A percentile compares a stretch with the other conserved stretches of the same genome.
phyloP scores from a whole-genome alignment of 495 filamentous ascomycete genomes.

The Lasiosphaeriaceae sp. region DNA sequence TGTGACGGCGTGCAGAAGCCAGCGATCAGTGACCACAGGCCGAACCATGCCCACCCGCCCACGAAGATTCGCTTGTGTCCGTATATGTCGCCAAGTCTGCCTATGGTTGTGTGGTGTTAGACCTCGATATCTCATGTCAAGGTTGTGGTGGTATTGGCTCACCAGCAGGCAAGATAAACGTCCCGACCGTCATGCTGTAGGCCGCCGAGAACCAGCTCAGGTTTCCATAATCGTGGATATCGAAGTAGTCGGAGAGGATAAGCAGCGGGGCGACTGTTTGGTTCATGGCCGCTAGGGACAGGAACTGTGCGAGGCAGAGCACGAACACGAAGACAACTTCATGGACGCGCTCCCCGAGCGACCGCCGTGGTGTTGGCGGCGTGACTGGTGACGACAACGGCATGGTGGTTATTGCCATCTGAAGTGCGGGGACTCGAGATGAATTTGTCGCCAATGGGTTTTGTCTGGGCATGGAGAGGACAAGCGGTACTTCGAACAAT shows the following conservation, averaged over 20 bases:
- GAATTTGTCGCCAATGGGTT: no score
- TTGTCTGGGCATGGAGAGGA: no score
- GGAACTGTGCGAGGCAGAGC: slow-evolving; percentile 21
- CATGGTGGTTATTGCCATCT: no score
- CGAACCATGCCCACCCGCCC: slow-evolving; percentile 59
- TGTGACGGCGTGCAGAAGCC: slow-evolving; percentile 41
- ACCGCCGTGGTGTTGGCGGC: background rate
- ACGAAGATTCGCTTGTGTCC: slow-evolving; percentile 61
- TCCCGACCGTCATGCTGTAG: slow-evolving; percentile 57
- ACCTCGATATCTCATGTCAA: background rate
- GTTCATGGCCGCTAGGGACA: slow-evolving; percentile 20
- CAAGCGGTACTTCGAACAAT: no score
- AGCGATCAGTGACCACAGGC: slow-evolving; percentile 55
- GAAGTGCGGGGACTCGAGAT: no score
- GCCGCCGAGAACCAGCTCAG: slow-evolving; percentile 48
- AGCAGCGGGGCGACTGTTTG: slow-evolving; percentile 21
- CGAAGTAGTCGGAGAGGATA: slow-evolving; percentile 42
- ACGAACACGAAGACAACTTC: slow-evolving; percentile 12
- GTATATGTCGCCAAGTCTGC: slow-evolving; percentile 60
- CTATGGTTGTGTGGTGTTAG: slow-evolving; percentile 17
- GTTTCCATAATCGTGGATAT: slow-evolving; percentile 33
- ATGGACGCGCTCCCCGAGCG: slow-evolving; percentile 3
- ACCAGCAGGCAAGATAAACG: slow-evolving; percentile 56
- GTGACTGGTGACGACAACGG: background rate
- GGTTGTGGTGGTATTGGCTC: background rate